Percentiles rank a stretch among this genome's conserved stretches.
Evolutionary conservation across 495 filamentous ascomycete species (phyloP).

Genomic region (Friedmanniomyces simplex): DNA sequence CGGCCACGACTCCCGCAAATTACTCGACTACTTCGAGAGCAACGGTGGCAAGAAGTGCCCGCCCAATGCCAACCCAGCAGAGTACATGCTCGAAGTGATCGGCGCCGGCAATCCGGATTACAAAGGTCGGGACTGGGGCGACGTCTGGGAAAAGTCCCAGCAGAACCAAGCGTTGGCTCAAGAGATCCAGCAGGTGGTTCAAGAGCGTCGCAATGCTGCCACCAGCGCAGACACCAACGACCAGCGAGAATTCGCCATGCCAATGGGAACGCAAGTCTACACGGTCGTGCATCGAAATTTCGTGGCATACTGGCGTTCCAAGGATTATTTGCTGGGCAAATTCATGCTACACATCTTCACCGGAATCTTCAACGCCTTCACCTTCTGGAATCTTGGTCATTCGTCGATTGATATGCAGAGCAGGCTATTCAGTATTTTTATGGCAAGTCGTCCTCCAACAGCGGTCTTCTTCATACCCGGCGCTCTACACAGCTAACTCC

Average conservation of each 20-base stretch:
- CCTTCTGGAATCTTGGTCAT: constrained; percentile 65
- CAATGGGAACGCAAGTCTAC: constrained; percentile 43
- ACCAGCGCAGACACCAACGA: constrained; percentile 19
- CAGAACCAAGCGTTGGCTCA: constrained; percentile 50
- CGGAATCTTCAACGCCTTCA: constrained; percentile 73
- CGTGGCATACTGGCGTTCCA: constrained; percentile 84
- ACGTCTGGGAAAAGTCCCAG: constrained; percentile 63
- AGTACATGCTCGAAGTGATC: constrained; percentile 60
- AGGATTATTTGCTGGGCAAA: constrained; percentile 74
- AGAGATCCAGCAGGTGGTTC: constrained; percentile 58
- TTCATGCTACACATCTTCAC: constrained; percentile 43
- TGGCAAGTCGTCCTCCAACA: too few relatives aligned
- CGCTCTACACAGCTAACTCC: too few relatives aligned
- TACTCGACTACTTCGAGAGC: constrained; percentile 55
- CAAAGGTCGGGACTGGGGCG: constrained; percentile 54
- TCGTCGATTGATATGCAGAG: constrained; percentile 73
- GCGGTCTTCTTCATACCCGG: too few relatives aligned
- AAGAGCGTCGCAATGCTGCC: constrained; percentile 39
- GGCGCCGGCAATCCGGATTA: constrained; percentile 52
- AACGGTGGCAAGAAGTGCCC: constrained; percentile 43
- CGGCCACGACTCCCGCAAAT: constrained; percentile 40
- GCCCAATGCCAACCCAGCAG: constrained; percentile 49
- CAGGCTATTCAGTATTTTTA: constrained; percentile 42
- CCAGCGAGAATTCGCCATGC: constrained; percentile 33
- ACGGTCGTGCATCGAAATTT: constrained; percentile 57